These are phyloP conservation scores for Tricholoma hemisulphureum DNA, from an alignment of 768 basidiomycete species.

Conservation along the genomic window DNA sequence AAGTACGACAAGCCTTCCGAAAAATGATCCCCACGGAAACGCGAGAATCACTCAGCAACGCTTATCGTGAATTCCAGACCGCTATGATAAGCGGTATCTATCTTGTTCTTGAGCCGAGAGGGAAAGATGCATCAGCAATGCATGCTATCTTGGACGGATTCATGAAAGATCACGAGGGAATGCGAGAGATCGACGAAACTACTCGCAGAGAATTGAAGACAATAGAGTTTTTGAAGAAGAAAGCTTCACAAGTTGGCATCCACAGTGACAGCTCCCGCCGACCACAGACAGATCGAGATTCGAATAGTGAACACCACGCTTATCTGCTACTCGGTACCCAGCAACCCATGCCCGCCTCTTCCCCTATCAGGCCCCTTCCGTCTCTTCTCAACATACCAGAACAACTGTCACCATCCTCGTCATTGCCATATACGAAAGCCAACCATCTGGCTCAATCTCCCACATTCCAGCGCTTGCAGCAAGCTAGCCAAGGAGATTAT, in stretches of 20 bases:
- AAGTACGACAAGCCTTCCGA: slow-evolving; percentile 70
- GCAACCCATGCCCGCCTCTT: slow-evolving; percentile 34
- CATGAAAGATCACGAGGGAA: slow-evolving; percentile 62
- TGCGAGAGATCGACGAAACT: slow-evolving; percentile 76
- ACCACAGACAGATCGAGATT: slow-evolving; percentile 25
- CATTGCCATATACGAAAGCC: slow-evolving; percentile 24
- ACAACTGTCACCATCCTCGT: slow-evolving; percentile 25
- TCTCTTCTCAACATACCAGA: slow-evolving; percentile 29
- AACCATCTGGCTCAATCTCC: slow-evolving; percentile 45
- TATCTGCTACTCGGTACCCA: slow-evolving; percentile 52
- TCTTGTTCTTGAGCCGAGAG: slow-evolving; percentile 74
- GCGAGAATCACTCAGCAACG: slow-evolving; percentile 71
- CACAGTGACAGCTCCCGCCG: slow-evolving; percentile 31
- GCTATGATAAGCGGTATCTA: slow-evolving; percentile 90
- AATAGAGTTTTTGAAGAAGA: slow-evolving; percentile 75
- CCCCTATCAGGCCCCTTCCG: slow-evolving; percentile 31
- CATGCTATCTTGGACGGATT: slow-evolving; percentile 78
- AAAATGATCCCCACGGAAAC: slow-evolving; percentile 60
- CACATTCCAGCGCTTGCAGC: slow-evolving; percentile 61
- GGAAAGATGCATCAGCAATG: slow-evolving; percentile 68
- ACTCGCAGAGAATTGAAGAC: slow-evolving; percentile 81
- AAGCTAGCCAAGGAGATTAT: slow-evolving; percentile 42
- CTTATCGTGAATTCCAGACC: slow-evolving; percentile 84
- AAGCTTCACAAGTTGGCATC: slow-evolving; percentile 54
- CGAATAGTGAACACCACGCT: slow-evolving; percentile 43